Evolutionary conservation across 176 grass and related monocot species (phyloP).

Genomic region (Musa troglodytarum): DNA sequence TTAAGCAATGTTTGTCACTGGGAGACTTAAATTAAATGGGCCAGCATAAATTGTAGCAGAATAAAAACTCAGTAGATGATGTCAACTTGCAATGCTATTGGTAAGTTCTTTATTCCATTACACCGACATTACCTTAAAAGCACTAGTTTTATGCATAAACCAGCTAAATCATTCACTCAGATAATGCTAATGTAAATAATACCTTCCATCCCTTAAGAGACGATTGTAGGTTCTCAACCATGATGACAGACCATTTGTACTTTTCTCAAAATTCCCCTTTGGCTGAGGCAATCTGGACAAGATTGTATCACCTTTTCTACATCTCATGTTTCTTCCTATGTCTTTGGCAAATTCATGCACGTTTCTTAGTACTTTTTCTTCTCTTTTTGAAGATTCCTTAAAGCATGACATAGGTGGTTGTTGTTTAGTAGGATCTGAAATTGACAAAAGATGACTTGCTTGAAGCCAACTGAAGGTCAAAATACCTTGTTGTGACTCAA

Average conservation of each 20-base stretch:
- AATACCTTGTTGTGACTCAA: constrained; percentile 15
- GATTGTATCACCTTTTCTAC: constrained; percentile 33
- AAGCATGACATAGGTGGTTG: constrained; percentile 49
- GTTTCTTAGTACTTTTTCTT: constrained; percentile 43
- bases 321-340: constrained; percentile 29
- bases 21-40: not conserved
- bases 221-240: constrained; percentile 61
- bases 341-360: constrained; percentile 26
- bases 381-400: constrained; percentile 45
- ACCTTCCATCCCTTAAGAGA: constrained; percentile 80
- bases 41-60: not conserved
- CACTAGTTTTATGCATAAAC: constrained; percentile 16
- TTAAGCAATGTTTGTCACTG: constrained; percentile 20
- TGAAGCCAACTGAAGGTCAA: constrained; percentile 8
- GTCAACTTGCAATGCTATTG: not conserved
- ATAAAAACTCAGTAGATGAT: not conserved
- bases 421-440: constrained; percentile 35
- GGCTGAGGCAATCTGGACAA: constrained; percentile 21
- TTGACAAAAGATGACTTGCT: not conserved
- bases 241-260: constrained; percentile 32
- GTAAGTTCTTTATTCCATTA: constrained; percentile 5
- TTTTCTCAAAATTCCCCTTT: constrained; percentile 36
- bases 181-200: constrained; percentile 19
- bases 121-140: not conserved
- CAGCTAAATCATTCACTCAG: constrained; percentile 3